Evolutionary conservation across 768 basidiomycete species (phyloP).

Genomic region (Daedalea quercina): DNA sequence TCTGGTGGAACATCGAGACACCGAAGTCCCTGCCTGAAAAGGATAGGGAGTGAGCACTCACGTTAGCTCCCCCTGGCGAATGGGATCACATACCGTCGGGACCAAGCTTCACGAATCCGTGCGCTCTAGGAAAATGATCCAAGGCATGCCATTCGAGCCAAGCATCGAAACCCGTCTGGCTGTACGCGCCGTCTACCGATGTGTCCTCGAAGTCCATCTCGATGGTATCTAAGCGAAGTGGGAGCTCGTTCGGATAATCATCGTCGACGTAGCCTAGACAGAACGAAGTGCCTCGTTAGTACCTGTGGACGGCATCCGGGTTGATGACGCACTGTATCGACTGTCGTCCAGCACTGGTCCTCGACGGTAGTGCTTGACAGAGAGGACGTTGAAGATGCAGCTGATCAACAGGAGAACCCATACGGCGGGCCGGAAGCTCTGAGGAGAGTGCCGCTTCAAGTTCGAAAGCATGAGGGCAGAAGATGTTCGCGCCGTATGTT

Average conservation of each 20-base stretch:
- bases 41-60: background rate
- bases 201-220: background rate
- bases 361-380: background rate
- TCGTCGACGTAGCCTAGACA: background rate
- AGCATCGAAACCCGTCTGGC: background rate
- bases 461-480: no score
- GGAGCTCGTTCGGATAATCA: background rate
- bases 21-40: background rate
- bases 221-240: background rate
- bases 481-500: no score
- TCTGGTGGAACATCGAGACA: background rate
- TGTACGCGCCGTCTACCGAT: background rate
- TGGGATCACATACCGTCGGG: background rate
- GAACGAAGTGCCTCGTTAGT: background rate
- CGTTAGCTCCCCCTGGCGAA: background rate
- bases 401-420: background rate
- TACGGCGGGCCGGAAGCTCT: background rate
- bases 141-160: background rate
- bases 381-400: background rate
- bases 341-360: background rate
- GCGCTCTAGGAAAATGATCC: background rate
- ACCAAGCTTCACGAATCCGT: background rate
- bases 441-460: no score
- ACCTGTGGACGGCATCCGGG: background rate
- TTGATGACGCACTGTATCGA: background rate